Evolutionary conservation across 805 yeast genomes (phyloP), one percentile per base, ranked within the genome.

Genomic region (Sugiyamaella mastotermitis): DNA sequence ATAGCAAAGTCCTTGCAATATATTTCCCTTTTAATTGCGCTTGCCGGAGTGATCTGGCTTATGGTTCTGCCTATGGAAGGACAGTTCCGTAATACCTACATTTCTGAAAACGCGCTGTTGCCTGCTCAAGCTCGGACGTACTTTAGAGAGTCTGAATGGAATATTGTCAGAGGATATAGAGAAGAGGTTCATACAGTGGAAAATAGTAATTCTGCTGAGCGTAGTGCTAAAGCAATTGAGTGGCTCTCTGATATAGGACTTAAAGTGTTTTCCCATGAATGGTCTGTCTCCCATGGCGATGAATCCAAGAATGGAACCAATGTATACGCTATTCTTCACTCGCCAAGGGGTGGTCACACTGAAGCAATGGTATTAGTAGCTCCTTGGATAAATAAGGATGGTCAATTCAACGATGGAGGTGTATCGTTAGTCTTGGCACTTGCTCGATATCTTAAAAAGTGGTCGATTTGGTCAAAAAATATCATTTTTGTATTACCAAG

Each of bases 401-500:
- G 74, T 2, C 68, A 69, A 37, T 67, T 63, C 52, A 92, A 92
- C 57, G 69, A 76, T 41, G 94, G 95, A 28, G 98, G 94, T 2
- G 66, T 84, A 26, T 74, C 95, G 0, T 58, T 88, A 23, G 72
- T 80, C 1, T 57, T 84, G 13, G 78, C 88, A 0, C 62, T 92
- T 46, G 80, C 92, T 0, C 71, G 88, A 45, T 90, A 82, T 62
- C 83, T 90, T 58, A 71, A 78, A 30, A 70, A 86, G 48, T 78
- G 94, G 83, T 81, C 95, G 5, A 75, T 92, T 8, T 92, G 97
- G 98, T 85, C 95, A 16, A 92, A 92, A 56, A 94, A 88, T 55
- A 80, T 92, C 46, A 83, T 92, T 19, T 64, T 92, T 30, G 95
- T 88, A 19, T 72, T 86, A 35, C 87, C 95, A 3, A 76, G 78